phyloP scores from a whole-genome alignment of 352 stramenopile species.

The Phytophthora pseudosyringae region DNA sequence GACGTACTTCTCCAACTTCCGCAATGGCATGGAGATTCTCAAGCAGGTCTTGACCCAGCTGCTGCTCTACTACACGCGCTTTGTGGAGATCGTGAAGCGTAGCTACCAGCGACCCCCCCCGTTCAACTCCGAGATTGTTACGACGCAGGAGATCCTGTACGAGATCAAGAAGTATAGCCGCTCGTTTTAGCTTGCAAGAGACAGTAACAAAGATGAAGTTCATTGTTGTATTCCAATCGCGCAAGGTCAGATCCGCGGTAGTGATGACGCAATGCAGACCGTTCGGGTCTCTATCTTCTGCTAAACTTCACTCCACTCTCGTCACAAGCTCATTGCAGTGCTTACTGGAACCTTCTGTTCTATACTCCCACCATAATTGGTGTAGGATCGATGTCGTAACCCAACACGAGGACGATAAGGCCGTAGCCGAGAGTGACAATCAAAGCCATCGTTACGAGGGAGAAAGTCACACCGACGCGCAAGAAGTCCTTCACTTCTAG shows the following conservation, averaged over 20 bases:
- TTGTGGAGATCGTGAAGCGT: constrained; percentile 97
- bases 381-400: constrained; percentile 71
- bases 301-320: background rate
- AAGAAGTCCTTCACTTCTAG: constrained; percentile 90
- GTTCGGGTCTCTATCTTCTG: constrained; percentile 26
- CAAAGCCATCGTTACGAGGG: constrained; percentile 80
- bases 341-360: constrained; percentile 1
- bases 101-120: constrained; percentile 80
- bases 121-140: constrained; percentile 95
- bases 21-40: constrained; percentile 99
- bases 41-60: constrained; percentile 99
- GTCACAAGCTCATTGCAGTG: constrained; percentile 10
- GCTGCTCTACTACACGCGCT: constrained; percentile 98
- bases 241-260: constrained; percentile 6
- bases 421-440: constrained; percentile 88
- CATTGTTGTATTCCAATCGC: constrained; percentile 30
- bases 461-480: constrained; percentile 86
- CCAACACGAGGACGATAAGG: constrained; percentile 84
- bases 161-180: constrained; percentile 98
- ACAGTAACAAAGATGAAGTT: constrained; percentile 6
- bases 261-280: constrained; percentile 13
- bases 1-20: constrained; percentile 98
- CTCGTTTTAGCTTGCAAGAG: constrained; percentile 75
- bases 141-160: constrained; percentile 95
- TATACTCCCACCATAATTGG: constrained; percentile 39